Conservation (phyloP, 1,284 basidiomycete genomes). For the Crucibulum parvulum region DNA sequence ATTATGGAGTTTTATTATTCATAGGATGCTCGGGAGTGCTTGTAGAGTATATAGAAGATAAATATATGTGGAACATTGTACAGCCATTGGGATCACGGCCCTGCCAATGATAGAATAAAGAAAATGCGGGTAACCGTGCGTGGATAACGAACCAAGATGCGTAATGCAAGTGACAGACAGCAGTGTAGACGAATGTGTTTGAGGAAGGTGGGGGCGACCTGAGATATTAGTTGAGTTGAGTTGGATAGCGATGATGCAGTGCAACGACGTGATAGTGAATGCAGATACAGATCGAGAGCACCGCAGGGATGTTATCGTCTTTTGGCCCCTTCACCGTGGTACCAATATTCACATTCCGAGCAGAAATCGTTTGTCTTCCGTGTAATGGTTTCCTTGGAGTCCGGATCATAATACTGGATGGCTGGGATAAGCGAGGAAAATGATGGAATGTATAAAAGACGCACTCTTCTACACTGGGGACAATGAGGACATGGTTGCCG, state of each 20-base stretch:
- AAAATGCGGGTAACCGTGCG: too few relatives aligned
- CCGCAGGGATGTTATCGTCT: conserved; percentile 19
- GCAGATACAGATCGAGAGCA: not conserved
- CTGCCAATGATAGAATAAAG: too few relatives aligned
- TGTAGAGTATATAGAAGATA: too few relatives aligned
- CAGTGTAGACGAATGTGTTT: too few relatives aligned
- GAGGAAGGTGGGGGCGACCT: too few relatives aligned
- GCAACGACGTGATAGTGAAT: not conserved
- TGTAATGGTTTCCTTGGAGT: conserved; percentile 65
- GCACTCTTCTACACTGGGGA: conserved; percentile 60
- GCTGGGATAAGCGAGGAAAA: conserved; percentile 12
- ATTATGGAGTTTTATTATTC: too few relatives aligned
- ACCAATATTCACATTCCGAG: conserved; percentile 70
- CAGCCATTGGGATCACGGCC: too few relatives aligned
- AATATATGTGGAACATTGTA: too few relatives aligned
- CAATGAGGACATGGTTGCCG: conserved; percentile 61
- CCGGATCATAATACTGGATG: conserved; percentile 71
- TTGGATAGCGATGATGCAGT: not conserved
- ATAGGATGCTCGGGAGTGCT: too few relatives aligned
- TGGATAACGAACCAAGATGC: too few relatives aligned
- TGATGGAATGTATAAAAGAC: conserved; percentile 14
- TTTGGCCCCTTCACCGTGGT: conserved; percentile 48
- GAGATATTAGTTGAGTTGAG: too few relatives aligned
- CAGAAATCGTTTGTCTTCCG: conserved; percentile 63
- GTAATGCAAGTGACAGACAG: too few relatives aligned